Conservation (phyloP, 352 stramenopile genomes). For the Phytophthora crassamura region DNA sequence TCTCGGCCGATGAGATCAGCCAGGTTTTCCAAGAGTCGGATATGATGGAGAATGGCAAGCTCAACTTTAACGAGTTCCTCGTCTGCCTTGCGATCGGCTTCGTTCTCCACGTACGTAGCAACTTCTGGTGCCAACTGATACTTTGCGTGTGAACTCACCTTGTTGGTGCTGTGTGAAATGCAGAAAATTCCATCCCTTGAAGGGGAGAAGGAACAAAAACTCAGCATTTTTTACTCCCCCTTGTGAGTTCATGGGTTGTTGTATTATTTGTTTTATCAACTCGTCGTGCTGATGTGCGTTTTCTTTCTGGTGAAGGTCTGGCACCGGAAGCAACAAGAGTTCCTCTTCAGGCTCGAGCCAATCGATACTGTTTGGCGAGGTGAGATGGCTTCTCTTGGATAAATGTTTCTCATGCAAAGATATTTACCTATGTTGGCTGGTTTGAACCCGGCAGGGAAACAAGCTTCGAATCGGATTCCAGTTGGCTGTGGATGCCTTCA, state of each 20-base stretch:
- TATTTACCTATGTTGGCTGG: no score
- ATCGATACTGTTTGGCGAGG: conserved; percentile 76
- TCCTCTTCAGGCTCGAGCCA: conserved; percentile 21
- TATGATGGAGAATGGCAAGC: conserved; percentile 78
- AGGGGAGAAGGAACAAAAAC: conserved; percentile 42
- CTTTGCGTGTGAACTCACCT: no score
- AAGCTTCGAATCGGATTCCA: conserved; percentile 85
- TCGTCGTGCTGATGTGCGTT: background rate
- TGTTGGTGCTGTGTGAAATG: background rate
- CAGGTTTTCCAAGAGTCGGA: conserved; percentile 87
- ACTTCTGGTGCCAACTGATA: no score
- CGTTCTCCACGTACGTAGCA: conserved; percentile 72
- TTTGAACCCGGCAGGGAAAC: conserved; percentile 53
- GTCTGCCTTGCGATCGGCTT: conserved; percentile 88
- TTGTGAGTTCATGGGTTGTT: conserved; percentile 48
- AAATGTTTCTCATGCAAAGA: background rate
- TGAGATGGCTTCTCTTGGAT: conserved; percentile 12
- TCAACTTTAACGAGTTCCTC: conserved; percentile 91
- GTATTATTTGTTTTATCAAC: background rate
- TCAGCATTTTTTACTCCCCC: conserved; percentile 86
- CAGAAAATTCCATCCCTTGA: conserved; percentile 85
- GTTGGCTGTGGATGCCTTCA: conserved; percentile 81
- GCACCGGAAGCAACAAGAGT: conserved; percentile 23
- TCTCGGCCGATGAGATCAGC: conserved; percentile 73
- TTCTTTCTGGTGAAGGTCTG: conserved; percentile 13